Base-by-base conservation (phyloP, 371 early-diverging fungal species). In the Mucor plumbeus region DNA sequence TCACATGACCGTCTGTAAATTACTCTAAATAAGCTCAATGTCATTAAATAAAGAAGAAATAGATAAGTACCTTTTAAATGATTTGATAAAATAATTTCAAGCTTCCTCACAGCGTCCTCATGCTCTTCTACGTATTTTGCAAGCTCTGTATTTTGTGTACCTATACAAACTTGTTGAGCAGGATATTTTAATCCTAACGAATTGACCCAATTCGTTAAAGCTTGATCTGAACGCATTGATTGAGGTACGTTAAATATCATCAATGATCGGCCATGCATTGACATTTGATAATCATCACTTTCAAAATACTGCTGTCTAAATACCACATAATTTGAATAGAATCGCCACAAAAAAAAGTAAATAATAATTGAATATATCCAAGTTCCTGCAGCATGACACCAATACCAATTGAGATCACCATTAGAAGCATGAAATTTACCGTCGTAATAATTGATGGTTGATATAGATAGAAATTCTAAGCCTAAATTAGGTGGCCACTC, bases 71-170 rank as follows among this genome's bases (percentile, higher is more conserved):
- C 85, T 48, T 73, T 71, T 58, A 87, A 74, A 75, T 85, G 89
- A 64, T 76, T 84, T 41, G 88, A 83, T 44, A 95, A 68, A 19
- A 87, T 80, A 26, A 76, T 78, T 71, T 95, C 95, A 10, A 95
- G 70, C 15, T 83, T 68, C 7, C 83, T 76, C 15, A 94, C 93
- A 33, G 81, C 74, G 47, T 82, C 69, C 56, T 90, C 86, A 69
- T 95, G 95, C 64, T 88, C 80, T n/a, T 87, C 79, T 38, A 95
- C 87, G 55, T 87, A 75, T 21, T 87, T 83, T 3, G 90, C 88
- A 60, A 95, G 70, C 44, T 83, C 78, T 15, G 87, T 77, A 26
- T 90, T 85, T 43, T 90, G 82, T 53, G 93, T 82, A 54, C 92
- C 94, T 44, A 94, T 84, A 41, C 88, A 78, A 0, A 84, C 88